Base-by-base conservation (phyloP, 148 eudicot species). In the Nyssa sinensis region DNA sequence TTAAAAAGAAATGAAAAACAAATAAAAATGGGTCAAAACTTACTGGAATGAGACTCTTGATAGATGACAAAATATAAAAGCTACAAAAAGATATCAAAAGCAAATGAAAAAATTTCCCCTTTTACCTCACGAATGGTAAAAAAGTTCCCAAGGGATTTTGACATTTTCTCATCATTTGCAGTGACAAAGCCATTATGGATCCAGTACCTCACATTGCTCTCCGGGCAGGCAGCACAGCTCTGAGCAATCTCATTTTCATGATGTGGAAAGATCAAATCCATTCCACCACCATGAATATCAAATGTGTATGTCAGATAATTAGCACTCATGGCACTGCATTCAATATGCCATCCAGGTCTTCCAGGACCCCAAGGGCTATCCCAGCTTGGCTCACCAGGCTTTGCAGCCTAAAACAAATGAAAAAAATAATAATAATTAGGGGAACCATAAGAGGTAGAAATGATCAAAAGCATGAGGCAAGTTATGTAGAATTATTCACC, bases 291-390 rank as follows among this genome's bases (percentile, higher is more conserved):
- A 85, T 94, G 98, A 67, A 94, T 88, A 74, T 94, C 97, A 81
- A 94, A 94, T 25, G 87, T 75, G 62, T 67, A 71, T 33, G 90
- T 81, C 55, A 94, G 84, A 78, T 91, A 91, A 24, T 81, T 79
- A 64, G 90, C 89, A 82, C 97, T 94, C 98, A 94, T 94, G 41
- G 98, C 97, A 88, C 95, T 91, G 92, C 98, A 94, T 79, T 94
- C 98, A 51, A 94, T 94, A 82, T 94, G 98, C 97, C 98, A 94
- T 68, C 98, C 98, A n/a, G 98, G 98, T 81, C 98, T 91, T 84
- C 98, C 98, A 75, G 82, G 87, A 37, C 98, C 98, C 98, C 98
- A 94, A 62, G 91, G 92, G 79, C 98, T 94, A 33, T 86, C 92
- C 97, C 98, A 94, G 69, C 82, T 81, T 73, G 91, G 90, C 70